A percentile compares a stretch with the other conserved stretches of the same genome.
Evolutionary conservation across 306 rosid species (phyloP).

Genomic region (Delonix regia): DNA sequence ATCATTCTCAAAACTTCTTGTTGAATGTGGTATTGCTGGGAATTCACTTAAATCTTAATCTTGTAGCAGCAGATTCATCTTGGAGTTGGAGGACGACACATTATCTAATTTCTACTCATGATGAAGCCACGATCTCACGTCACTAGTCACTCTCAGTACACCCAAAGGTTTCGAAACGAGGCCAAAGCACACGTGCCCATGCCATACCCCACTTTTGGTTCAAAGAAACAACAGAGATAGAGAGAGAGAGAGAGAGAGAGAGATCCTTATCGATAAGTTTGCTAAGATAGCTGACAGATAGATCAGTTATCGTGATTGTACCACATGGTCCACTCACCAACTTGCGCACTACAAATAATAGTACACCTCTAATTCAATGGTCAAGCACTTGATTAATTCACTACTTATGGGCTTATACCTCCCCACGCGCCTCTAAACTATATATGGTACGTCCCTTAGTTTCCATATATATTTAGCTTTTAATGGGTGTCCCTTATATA

Average conservation of each 20-base stretch:
- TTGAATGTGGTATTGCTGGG: not conserved
- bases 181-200: not conserved
- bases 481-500: no score
- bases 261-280: not conserved
- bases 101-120: not conserved
- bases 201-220: not conserved
- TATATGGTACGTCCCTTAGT: not conserved
- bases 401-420: no score
- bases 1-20: no score
- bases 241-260: no score
- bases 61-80: no score
- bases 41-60: no score
- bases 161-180: not conserved
- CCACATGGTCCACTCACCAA: slow-evolving; percentile 2
- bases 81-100: not conserved
- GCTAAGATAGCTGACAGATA: not conserved
- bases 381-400: no score
- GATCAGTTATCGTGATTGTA: not conserved
- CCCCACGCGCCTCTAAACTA: no score
- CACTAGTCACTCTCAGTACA: not conserved
- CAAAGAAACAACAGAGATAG: not conserved
- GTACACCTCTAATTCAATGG: not conserved
- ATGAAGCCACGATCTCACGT: not conserved
- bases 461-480: no score
- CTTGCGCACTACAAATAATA: not conserved